These are phyloP conservation scores for Curvularia spicifera DNA, from an alignment of 2,329 filamentous ascomycete species.

Conservation along the genomic window DNA sequence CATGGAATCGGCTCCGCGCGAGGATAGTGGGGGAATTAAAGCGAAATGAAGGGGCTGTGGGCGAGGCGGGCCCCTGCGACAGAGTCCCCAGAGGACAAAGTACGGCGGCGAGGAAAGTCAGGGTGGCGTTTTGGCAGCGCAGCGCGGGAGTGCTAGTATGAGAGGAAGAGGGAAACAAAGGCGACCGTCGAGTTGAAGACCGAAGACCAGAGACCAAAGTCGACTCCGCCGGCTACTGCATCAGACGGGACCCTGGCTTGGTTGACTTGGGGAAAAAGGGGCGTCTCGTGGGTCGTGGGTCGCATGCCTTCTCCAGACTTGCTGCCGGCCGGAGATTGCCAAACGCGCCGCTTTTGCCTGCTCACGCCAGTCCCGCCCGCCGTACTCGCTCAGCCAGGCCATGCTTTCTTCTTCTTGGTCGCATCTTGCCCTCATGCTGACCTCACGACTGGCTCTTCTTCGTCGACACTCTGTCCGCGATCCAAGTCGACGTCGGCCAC, in stretches of 20 bases:
- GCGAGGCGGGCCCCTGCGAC: constrained; percentile 23
- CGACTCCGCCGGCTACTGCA: constrained; percentile 21
- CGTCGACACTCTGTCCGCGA: not conserved
- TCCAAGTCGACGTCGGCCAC: not conserved
- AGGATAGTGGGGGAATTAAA: constrained; percentile 33
- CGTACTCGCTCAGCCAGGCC: not conserved
- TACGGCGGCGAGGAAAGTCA: constrained; percentile 13
- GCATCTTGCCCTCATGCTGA: not conserved
- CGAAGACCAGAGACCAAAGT: constrained; percentile 21
- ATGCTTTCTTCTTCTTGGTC: constrained; percentile 5
- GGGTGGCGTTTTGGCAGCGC: constrained; percentile 17
- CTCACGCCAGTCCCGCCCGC: constrained; percentile 10
- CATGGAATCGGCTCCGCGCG: constrained; percentile 35
- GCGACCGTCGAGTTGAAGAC: constrained; percentile 26
- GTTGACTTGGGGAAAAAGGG: constrained; percentile 29
- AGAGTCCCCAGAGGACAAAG: constrained; percentile 12
- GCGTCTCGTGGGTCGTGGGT: constrained; percentile 22
- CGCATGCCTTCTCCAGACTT: constrained; percentile 22
- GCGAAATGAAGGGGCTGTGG: constrained; percentile 41
- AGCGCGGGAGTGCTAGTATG: constrained; percentile 19
- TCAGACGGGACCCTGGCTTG: constrained; percentile 19
- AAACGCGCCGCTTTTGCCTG: constrained; percentile 22
- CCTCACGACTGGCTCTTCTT: not conserved
- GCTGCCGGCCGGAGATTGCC: constrained; percentile 32
- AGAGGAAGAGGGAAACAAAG: constrained; percentile 2